Base-by-base conservation (phyloP, 1,284 basidiomycete genomes). In the Ganoderma meredithae region DNA sequence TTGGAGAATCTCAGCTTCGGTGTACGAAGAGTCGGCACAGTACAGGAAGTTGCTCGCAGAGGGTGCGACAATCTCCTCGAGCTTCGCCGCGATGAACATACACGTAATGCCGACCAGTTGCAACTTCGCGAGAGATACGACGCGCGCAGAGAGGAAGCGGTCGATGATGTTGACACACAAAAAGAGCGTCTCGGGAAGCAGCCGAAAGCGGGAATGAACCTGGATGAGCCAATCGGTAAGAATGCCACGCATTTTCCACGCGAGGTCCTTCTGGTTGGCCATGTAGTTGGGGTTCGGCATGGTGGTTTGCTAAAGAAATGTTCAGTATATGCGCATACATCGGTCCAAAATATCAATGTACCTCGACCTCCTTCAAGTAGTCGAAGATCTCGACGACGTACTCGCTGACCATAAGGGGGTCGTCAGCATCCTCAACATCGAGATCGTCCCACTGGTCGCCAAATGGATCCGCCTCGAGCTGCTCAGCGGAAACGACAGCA, bases 161-260 rank as follows among this genome's bases (percentile, higher is more conserved):
- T 99, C 98, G 76, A 99, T 94, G 77, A 99, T 91, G 85, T 99
- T 99, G 77, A 95, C 86, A 72, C 93, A 93, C 68, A 99, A 89
- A 84, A 97, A 99, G 62, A 99, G 90, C 0, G 97, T 99, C 83
- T 99, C 97, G 10, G 97, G 96, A 9, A 98, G 86, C 22, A 99
- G 88, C 68, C 92, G 92, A 86, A 99, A 98, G 75, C 96, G 95
- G 73, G 90, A 87, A 80, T 99, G 97, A 27, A 98, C 93, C 82
- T 99, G 96, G 73, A 99, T 92, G 69, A 99, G 87, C 98, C 97
- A 99, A 84, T 99, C 97, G 70, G 94, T 93, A 41, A 99, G 88
- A 72, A 98, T 95, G 19, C 94, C 94, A 27, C 96, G 95, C 95
- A 97, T 97, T 67, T 90, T 90, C 96, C 96, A 98, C 3, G 92